These are phyloP conservation scores for Sphaerobolus stellatus DNA, from an alignment of 1,284 basidiomycete species.

Conservation along the genomic window DNA sequence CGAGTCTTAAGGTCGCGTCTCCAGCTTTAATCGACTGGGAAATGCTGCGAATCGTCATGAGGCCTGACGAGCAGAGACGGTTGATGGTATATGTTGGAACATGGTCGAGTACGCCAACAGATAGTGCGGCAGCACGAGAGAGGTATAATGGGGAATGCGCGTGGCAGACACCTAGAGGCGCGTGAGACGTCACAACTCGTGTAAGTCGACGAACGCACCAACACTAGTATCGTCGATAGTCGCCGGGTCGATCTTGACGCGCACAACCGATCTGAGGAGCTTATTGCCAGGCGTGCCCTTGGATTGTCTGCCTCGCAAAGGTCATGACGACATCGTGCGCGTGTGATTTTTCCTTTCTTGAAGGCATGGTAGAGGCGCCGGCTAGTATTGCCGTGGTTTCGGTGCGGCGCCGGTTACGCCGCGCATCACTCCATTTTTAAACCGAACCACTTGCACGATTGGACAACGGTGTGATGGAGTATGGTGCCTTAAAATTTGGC, in stretches of 20 bases:
- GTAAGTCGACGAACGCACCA: constrained; percentile 44
- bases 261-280: constrained; percentile 67
- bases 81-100: constrained; percentile 82
- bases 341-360: constrained; percentile 57
- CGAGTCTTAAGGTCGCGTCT: constrained; percentile 73
- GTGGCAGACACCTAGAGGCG: constrained; percentile 68
- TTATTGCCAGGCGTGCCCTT: constrained; percentile 73
- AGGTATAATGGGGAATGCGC: constrained; percentile 81
- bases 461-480: not conserved
- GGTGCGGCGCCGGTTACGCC: not conserved
- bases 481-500: not conserved
- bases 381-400: not conserved
- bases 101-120: constrained; percentile 75
- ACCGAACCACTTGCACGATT: not conserved
- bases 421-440: not conserved
- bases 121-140: constrained; percentile 75
- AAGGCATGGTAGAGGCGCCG: not conserved
- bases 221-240: constrained; percentile 81
- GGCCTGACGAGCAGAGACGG: constrained; percentile 79
- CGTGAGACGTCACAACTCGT: constrained; percentile 4
- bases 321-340: constrained; percentile 83
- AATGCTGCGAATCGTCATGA: constrained; percentile 81
- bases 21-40: constrained; percentile 74
- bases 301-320: constrained; percentile 77
- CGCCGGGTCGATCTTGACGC: constrained; percentile 55